These are phyloP conservation scores for Panaeolus cyanescens DNA, from an alignment of 768 basidiomycete species.

Conservation along the genomic window DNA sequence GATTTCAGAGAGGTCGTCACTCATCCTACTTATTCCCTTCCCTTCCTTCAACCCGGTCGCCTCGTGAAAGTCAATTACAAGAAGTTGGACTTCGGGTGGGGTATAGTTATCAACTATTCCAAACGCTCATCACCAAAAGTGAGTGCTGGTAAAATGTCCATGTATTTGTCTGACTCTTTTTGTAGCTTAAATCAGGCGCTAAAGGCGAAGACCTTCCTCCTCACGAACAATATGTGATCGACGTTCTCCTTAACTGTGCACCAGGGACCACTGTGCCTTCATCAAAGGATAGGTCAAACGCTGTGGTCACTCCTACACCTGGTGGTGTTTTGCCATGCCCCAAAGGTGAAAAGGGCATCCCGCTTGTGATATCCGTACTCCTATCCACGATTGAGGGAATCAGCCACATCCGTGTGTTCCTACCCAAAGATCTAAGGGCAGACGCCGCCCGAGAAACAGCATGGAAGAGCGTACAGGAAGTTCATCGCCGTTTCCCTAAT, in stretches of 20 bases:
- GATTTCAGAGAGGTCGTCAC: conserved; percentile 94
- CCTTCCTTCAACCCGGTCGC: conserved; percentile 91
- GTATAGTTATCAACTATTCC: conserved; percentile 88
- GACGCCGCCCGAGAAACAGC: conserved; percentile 76
- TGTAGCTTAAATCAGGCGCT: conserved; percentile 66
- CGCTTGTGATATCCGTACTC: conserved; percentile 86
- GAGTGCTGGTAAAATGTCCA: conserved; percentile 11
- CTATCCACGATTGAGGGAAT: conserved; percentile 86
- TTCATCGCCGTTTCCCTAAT: conserved; percentile 87
- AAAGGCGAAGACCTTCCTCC: conserved; percentile 71
- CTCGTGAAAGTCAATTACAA: conserved; percentile 90
- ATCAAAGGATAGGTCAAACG: conserved; percentile 48
- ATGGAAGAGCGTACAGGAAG: conserved; percentile 90
- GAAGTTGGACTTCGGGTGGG: conserved; percentile 95
- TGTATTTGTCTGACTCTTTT: not conserved
- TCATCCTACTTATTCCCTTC: conserved; percentile 92
- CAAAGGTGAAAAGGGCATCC: conserved; percentile 69
- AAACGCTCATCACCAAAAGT: conserved; percentile 87
- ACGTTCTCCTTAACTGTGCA: conserved; percentile 86
- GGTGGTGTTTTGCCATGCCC: conserved; percentile 78
- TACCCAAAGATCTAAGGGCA: conserved; percentile 88
- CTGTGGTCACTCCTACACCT: conserved; percentile 56
- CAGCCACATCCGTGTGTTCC: conserved; percentile 81
- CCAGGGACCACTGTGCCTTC: conserved; percentile 52
- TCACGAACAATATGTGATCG: conserved; percentile 91